Evolutionary conservation across 2,329 filamentous ascomycete species (phyloP), one percentile per base, ranked within the genome.

Genomic region (Verticillium alfalfae): DNA sequence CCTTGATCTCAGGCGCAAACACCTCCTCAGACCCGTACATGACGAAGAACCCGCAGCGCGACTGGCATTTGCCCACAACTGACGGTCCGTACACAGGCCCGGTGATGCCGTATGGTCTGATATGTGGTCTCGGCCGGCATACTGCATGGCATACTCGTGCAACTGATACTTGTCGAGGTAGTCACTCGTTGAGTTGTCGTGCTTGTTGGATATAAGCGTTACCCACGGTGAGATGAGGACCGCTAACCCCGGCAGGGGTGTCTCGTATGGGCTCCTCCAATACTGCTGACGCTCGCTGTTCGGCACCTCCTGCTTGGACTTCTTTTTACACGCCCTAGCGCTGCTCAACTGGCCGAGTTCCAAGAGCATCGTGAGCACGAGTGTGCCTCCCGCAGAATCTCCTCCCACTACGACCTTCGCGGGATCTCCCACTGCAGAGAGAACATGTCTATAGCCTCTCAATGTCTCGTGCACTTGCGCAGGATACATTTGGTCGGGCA

Each of bases 151-250:
- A 69, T 93, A 95, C 9, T 79, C 78, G 72, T 88, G 85, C 34
- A 96, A 78, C 59, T 81, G 87, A 16, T 82, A 75, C 18, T 82
- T 80, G 68, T 92, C 86, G 39, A 96, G 82, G 70, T 90, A 96
- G 72, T 96, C 92, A 66, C 88, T 91, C 4, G 77, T 71, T 0
- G 90, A 94, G 66, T 90, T 86, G 60, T 79, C 80, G 68, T 93
- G 88, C 59, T 84, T 82, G 7, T 79, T 75, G 0, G 89, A 92
- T 45, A 91, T 79, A 49, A 96, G 83, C 1, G 88, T 89, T 13
- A 88, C 81, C 92, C 92, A 96, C 0, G 92, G 92, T 10, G 90
- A 93, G 63, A 96, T 91, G 63, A 95, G 79, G 26, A 88, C 80
- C 2, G 88, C 90, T 69, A 93, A 77, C 63, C 73, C 73, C 56